A percentile compares a stretch with the other conserved stretches of the same genome.
These are phyloP conservation scores for Jackrogersella multiformis DNA, from an alignment of 495 filamentous ascomycete species.

Conservation along the genomic window DNA sequence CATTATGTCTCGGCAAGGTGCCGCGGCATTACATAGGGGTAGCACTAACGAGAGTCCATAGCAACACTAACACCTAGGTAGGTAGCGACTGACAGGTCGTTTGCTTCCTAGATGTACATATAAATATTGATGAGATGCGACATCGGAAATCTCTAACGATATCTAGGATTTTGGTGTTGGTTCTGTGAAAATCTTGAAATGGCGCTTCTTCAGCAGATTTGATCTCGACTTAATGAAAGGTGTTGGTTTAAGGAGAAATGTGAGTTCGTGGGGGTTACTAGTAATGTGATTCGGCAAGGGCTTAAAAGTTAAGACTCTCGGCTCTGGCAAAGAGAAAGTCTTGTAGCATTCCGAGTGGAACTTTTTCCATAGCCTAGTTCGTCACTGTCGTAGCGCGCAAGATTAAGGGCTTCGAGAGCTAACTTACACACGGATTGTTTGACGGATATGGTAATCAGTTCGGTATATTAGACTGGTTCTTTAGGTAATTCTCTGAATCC, in stretches of 20 bases:
- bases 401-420: constrained; percentile 37
- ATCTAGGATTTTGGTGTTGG: constrained; percentile 1
- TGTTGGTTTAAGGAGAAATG: neutral
- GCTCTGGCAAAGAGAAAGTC: constrained; percentile 3
- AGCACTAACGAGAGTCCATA: constrained; percentile 6
- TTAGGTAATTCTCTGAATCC: constrained; percentile 2
- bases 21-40: constrained; percentile 16
- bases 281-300: constrained; percentile 24
- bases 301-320: constrained; percentile 18
- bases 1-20: constrained; percentile 28
- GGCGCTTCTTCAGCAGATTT: constrained; percentile 2
- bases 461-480: constrained; percentile 18
- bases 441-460: constrained; percentile 37
- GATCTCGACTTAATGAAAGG: constrained; percentile 2
- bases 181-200: constrained; percentile 6
- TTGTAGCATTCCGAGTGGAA: constrained; percentile 37
- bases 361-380: constrained; percentile 23
- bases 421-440: too few relatives aligned
- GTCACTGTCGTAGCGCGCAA: constrained; percentile 37
- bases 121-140: constrained; percentile 7
- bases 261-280: constrained; percentile 9
- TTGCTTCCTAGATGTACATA: constrained; percentile 4
- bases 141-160: constrained; percentile 10
- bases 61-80: neutral
- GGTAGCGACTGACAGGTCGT: constrained; percentile 1